Conservation (phyloP, 2,329 filamentous ascomycete genomes). For the Aspergillus sclerotialis region DNA sequence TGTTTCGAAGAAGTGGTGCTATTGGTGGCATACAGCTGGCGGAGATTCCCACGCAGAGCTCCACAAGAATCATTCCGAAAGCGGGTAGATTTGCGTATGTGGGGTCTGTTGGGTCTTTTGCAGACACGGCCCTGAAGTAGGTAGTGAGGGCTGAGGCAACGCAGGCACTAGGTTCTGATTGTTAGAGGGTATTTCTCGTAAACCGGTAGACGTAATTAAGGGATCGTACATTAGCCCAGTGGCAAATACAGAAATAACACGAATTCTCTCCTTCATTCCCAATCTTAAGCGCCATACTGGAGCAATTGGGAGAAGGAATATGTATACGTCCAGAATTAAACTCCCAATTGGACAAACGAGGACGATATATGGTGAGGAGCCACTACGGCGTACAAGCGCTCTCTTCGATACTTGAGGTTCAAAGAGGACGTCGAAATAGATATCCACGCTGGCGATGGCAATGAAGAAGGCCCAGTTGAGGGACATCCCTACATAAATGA, state of each 20-base stretch:
- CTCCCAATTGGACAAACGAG: neutral
- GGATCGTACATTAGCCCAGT: neutral
- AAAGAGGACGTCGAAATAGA: neutral
- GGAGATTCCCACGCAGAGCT: constrained; percentile 1
- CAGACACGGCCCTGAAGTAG: neutral
- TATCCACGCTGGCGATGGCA: neutral
- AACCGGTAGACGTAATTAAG: neutral
- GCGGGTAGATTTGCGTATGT: neutral
- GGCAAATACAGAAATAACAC: neutral
- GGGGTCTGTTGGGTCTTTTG: neutral
- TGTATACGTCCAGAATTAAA: constrained; percentile 1
- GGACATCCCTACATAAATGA: neutral
- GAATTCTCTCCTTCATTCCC: neutral
- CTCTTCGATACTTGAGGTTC: neutral
- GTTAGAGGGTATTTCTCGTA: neutral
- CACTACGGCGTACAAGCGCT: too few relatives aligned
- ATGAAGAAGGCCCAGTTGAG: neutral
- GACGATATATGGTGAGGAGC: neutral
- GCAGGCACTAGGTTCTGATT: constrained; percentile 1
- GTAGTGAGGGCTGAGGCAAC: neutral
- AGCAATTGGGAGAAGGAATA: neutral
- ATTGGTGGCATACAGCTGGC: constrained; percentile 1
- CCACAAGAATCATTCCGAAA: neutral
- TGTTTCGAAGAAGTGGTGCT: too few relatives aligned
- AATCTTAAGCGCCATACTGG: neutral